Evolutionary conservation across 768 basidiomycete species (phyloP).

Genomic region (Mycena metata): DNA sequence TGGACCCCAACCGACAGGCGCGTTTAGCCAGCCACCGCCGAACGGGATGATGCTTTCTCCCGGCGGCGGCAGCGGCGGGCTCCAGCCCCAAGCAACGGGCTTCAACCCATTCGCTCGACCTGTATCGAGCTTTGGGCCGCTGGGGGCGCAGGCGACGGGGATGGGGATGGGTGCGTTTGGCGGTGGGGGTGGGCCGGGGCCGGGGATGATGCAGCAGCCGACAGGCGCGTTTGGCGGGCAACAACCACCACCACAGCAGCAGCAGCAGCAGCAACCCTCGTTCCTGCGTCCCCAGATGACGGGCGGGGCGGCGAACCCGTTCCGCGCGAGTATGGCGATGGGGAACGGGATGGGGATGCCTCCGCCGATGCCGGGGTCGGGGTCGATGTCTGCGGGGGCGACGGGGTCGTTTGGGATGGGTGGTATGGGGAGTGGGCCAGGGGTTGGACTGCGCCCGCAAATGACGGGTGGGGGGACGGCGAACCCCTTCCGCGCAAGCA

Average conservation of each 20-base stretch:
- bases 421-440: constrained; percentile 10
- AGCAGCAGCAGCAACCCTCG: constrained; percentile 36
- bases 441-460: constrained; percentile 62
- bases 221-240: constrained; percentile 55
- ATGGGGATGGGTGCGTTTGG: constrained; percentile 34
- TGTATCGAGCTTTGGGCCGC: constrained; percentile 30
- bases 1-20: constrained; percentile 32
- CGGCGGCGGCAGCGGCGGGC: constrained; percentile 38
- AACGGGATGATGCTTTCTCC: constrained; percentile 5
- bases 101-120: constrained; percentile 38
- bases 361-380: constrained; percentile 19
- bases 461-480: constrained; percentile 62
- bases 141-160: constrained; percentile 33
- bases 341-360: constrained; percentile 34
- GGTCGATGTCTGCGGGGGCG: constrained; percentile 22
- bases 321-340: constrained; percentile 55
- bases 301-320: constrained; percentile 73
- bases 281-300: constrained; percentile 65
- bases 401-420: constrained; percentile 9
- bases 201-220: constrained; percentile 43
- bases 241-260: constrained; percentile 37
- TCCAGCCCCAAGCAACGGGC: constrained; percentile 73
- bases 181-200: neutral
- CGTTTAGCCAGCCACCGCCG: constrained; percentile 19
- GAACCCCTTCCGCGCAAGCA: constrained; percentile 90